Conservation (phyloP, 73 alveolate species). For the Effrenium voratum region DNA sequence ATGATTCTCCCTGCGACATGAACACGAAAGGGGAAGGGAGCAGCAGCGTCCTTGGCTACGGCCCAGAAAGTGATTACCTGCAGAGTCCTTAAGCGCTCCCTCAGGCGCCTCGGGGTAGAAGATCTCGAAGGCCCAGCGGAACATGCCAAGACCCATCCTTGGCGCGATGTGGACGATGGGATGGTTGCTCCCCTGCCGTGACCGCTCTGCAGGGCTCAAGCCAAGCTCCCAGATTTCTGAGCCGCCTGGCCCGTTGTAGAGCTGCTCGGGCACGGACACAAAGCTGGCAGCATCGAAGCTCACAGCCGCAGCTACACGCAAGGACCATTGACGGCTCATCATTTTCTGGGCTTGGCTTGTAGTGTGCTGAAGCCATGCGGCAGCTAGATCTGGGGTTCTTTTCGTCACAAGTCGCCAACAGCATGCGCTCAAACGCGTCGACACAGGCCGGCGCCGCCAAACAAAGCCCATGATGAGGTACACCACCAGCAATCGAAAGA, state of each 20-base stretch:
- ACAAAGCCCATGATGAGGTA: conserved; percentile 62
- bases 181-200: background rate
- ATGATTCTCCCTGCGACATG: background rate
- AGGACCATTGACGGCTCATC: background rate
- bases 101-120: conserved; percentile 72
- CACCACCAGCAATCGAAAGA: conserved; percentile 49
- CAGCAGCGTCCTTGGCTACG: background rate
- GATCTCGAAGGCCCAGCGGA: conserved; percentile 93
- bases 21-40: background rate
- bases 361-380: no score
- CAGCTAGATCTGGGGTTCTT: no score
- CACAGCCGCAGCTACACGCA: background rate
- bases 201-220: background rate
- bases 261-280: conserved; percentile 78
- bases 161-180: background rate
- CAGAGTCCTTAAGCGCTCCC: background rate
- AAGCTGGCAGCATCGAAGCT: conserved; percentile 14
- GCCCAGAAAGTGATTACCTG: background rate
- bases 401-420: no score
- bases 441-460: conserved; percentile 27
- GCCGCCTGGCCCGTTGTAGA: conserved; percentile 60
- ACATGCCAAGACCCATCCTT: conserved; percentile 89
- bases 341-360: no score
- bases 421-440: background rate
- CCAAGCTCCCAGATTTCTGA: background rate